Evolutionary conservation across 2,329 filamentous ascomycete species (phyloP).

Genomic region (Cyclaneusma minus): DNA sequence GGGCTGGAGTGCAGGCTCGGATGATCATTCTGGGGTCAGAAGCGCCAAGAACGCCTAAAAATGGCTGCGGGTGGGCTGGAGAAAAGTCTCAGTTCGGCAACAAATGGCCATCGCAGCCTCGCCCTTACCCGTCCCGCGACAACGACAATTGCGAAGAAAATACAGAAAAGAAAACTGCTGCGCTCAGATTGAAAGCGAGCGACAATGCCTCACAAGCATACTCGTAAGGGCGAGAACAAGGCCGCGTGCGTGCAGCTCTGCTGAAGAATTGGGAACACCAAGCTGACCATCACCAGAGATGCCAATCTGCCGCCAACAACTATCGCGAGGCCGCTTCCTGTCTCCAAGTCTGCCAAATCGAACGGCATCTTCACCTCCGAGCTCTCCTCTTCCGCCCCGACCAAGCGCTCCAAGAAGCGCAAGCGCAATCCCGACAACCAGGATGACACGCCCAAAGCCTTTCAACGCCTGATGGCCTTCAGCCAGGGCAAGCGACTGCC

Average conservation of each 20-base stretch:
- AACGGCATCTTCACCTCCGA: constrained; percentile 21
- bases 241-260: constrained; percentile 29
- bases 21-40: no score
- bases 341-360: constrained; percentile 26
- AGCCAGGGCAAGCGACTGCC: constrained; percentile 43
- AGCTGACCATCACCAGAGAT: constrained; percentile 15
- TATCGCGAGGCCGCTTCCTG: constrained; percentile 41
- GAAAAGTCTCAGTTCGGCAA: no score
- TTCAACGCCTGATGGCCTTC: constrained; percentile 70
- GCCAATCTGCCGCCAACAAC: constrained; percentile 38
- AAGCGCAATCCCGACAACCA: constrained; percentile 29
- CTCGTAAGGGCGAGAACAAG: constrained; percentile 42
- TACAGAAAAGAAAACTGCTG: no score
- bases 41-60: no score
- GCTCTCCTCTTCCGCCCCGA: constrained; percentile 17
- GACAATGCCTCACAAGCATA: constrained; percentile 83
- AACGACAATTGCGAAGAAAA: no score
- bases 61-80: no score
- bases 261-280: not conserved
- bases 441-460: constrained; percentile 80
- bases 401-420: constrained; percentile 26
- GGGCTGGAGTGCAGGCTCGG: no score
- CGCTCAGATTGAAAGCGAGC: no score
- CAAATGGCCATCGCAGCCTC: no score
- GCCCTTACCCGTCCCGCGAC: no score